Evolutionary conservation across 2,329 filamentous ascomycete genomes (phyloP), one percentile per base, ranked within the genome.

Genomic region (Fusarium transvaalense): DNA sequence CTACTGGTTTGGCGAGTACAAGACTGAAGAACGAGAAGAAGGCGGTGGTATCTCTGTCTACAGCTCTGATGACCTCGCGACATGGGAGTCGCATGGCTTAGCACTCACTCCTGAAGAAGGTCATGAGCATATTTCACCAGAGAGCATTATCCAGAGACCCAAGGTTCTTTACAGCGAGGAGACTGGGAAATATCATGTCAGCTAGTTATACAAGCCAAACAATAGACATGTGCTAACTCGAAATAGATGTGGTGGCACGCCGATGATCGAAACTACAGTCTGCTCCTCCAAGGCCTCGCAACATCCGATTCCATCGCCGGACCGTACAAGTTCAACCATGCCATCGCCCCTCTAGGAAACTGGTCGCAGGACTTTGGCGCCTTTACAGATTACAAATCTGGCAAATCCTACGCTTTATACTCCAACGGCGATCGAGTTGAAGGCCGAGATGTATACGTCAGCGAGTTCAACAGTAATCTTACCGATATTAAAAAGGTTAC

Each of bases 311-410:
- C 80, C 29, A 83, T 86, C 56, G 79, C 78, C 0, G 86, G 86
- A 0, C 86, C 86, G 0, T 88, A 88, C 72, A 80, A 71, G 3
- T 88, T 88, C 60, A 78, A 86, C 15, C 80, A 84, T 39, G 87
- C 85, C 1, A 84, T 82, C 0, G 78, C 82, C 0, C 87, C 87
- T 0, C 81, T 89, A 0, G 86, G 86, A 3, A 89, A 89, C 74
- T 89, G 86, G 87, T 88, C 85, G 0, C 87, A 89, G 66, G 87
- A 89, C 56, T 89, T 88, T 45, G 87, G 87, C 12, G 78, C 88
- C 23, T 89, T 89, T 64, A 86, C 84, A 6, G 87, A 89, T 68
- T 85, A 85, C 75, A 88, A 87, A 59, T 82, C 86, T 41, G 85
- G 85, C 13, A 80, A 81, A 0, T 82, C 84, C 0, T 89, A 89